Evolutionary conservation across 495 filamentous ascomycete genomes (phyloP), one percentile per base, ranked within the genome.

Genomic region (Penicillium flavigenum): DNA sequence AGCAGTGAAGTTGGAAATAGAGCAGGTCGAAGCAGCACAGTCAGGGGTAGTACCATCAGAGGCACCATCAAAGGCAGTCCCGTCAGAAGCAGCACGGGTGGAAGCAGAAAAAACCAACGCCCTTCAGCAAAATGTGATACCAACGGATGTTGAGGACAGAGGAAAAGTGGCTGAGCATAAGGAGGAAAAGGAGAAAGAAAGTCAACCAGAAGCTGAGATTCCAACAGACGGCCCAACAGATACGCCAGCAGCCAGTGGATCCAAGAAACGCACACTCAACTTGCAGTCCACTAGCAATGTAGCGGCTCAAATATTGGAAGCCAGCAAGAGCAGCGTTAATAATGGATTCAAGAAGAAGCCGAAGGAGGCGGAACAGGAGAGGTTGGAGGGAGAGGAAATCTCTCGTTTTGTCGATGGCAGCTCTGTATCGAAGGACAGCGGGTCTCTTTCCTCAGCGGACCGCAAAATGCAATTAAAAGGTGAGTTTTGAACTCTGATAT

Each of bases 371-470:
- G 4, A 36, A 4, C 4, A 16, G 11, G 12, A 36, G 34, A 34
- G 5, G 31, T 4, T 12, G 31, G 11, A 4, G 10, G 31, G 11
- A 11, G 31, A 36, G 42, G 31, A 54, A 38, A 14, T 41, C 4
- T 3, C 45, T n/a, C 3, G 32, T 16, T 58, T 58, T 32, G 17
- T 71, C 47, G 27, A 26, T n/a, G 57, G 22, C 8, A 54, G 59
- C 19, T 32, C 63, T 27, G 26, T 9, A 1, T 22, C 53, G 1
- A 62, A 56, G 31, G 47, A 68, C 2, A 27, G 29, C 20, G 69
- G 66, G 10, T 58, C 54, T 17, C 9, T 75, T 4, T 31, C 51
- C 8, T 43, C 63, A 19, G 20, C 54, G 8, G 41, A 53, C 10
- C 17, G 2, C 5, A 8, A 45, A 1, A 26, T 54, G 4, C 7